Percentiles rank a stretch among this genome's conserved stretches.
Conservation (phyloP, 768 basidiomycete genomes). For the Macrolepiota albuminosa region DNA sequence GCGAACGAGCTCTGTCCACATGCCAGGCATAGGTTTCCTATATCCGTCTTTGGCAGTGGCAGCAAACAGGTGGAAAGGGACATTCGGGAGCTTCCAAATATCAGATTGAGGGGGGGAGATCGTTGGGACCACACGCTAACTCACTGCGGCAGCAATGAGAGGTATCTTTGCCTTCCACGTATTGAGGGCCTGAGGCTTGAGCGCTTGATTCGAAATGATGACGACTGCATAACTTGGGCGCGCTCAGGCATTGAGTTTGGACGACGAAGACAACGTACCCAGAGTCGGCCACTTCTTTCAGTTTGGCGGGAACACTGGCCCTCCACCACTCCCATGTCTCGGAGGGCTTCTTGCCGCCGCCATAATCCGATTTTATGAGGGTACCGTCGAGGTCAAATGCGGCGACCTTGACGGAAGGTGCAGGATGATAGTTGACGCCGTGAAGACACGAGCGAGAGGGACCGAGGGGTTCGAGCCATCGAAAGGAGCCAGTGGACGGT, state of each 20-base stretch:
- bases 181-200: conserved; percentile 42
- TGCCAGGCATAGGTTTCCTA: conserved; percentile 85
- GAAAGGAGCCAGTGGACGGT: conserved; percentile 21
- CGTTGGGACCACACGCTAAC: conserved; percentile 14
- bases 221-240: conserved; percentile 60
- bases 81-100: conserved; percentile 49
- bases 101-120: background rate
- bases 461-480: conserved; percentile 38
- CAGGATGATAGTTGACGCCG: conserved; percentile 36
- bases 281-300: conserved; percentile 52
- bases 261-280: conserved; percentile 42
- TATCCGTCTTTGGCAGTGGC: conserved; percentile 71
- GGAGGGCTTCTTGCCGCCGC: conserved; percentile 26
- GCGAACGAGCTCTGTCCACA: conserved; percentile 71
- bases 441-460: conserved; percentile 36
- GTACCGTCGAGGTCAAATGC: conserved; percentile 89
- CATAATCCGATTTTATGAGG: conserved; percentile 54
- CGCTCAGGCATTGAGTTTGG: background rate
- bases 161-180: conserved; percentile 79
- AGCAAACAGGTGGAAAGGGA: conserved; percentile 78
- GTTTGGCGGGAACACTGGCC: conserved; percentile 50
- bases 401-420: conserved; percentile 54
- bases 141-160: conserved; percentile 57
- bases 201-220: conserved; percentile 76
- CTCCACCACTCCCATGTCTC: conserved; percentile 72